These are phyloP conservation scores for Dothiorella sarmentorum DNA, from an alignment of 2,329 filamentous ascomycete genomes.

Conservation along the genomic window DNA sequence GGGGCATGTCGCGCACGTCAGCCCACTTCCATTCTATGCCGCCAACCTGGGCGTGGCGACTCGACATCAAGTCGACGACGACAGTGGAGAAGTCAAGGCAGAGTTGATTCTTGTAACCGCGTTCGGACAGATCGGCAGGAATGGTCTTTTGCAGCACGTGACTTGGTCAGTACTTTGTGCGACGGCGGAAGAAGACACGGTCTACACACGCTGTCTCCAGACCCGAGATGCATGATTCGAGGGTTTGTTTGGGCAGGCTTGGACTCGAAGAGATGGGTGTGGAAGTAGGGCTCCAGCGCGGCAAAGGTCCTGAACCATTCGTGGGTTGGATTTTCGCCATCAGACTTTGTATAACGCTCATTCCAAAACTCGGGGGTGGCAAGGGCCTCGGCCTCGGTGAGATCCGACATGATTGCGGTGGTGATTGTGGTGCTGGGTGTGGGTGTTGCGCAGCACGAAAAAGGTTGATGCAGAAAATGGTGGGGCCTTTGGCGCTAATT, in stretches of 20 bases:
- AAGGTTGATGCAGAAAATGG: neutral
- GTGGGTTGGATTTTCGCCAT: constrained; percentile 43
- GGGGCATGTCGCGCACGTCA: constrained; percentile 52
- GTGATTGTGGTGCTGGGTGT: neutral
- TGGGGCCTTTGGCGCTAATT: neutral
- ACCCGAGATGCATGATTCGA: constrained; percentile 55
- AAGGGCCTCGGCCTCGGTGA: constrained; percentile 35
- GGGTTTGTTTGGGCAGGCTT: constrained; percentile 34
- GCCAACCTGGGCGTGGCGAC: constrained; percentile 41
- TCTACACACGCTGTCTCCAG: constrained; percentile 53
- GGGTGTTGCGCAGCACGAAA: too few relatives aligned
- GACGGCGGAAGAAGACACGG: neutral
- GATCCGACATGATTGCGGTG: neutral
- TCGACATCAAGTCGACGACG: constrained; percentile 52
- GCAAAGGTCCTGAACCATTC: constrained; percentile 55
- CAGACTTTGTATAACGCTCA: constrained; percentile 43
- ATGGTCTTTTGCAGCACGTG: constrained; percentile 43
- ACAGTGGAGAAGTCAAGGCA: constrained; percentile 57
- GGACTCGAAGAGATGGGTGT: constrained; percentile 41
- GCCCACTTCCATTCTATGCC: constrained; percentile 43
- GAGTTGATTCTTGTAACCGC: constrained; percentile 52
- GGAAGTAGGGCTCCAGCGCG: constrained; percentile 49
- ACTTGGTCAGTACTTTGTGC: neutral
- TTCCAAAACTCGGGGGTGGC: constrained; percentile 51
- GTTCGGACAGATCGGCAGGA: constrained; percentile 46